Conservation (phyloP, 1,139 yeast genomes). For the Wickerhamomyces sp. region DNA sequence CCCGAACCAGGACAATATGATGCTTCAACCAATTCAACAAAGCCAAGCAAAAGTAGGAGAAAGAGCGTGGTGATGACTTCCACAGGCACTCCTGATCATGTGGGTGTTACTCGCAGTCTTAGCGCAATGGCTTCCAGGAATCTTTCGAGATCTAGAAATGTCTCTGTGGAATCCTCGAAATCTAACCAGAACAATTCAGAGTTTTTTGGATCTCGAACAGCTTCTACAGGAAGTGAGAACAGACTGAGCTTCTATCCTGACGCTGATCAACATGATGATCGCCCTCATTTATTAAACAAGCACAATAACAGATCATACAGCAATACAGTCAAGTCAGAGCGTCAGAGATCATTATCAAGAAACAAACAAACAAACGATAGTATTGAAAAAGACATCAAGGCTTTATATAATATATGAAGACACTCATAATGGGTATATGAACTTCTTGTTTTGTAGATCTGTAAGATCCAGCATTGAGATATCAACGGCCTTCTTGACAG, state of each 20-base stretch:
- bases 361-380: no score
- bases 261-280: neutral
- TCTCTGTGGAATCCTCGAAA: conserved; percentile 1
- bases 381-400: no score
- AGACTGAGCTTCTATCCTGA: neutral
- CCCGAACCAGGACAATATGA: no score
- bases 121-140: neutral
- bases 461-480: conserved; percentile 40
- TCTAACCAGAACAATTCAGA: neutral
- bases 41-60: no score
- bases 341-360: no score
- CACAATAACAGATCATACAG: no score
- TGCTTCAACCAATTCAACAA: no score
- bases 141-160: conserved; percentile 2
- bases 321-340: neutral
- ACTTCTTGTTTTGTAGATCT: conserved; percentile 39
- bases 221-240: neutral
- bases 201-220: neutral
- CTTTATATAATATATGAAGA: no score
- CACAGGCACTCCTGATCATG: no score
- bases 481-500: conserved; percentile 28
- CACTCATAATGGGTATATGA: conserved; percentile 37
- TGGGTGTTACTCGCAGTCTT: neutral
- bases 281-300: neutral
- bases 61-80: no score